phyloP scores from a whole-genome alignment of 495 filamentous ascomycete genomes.

The Glonium stellatum region DNA sequence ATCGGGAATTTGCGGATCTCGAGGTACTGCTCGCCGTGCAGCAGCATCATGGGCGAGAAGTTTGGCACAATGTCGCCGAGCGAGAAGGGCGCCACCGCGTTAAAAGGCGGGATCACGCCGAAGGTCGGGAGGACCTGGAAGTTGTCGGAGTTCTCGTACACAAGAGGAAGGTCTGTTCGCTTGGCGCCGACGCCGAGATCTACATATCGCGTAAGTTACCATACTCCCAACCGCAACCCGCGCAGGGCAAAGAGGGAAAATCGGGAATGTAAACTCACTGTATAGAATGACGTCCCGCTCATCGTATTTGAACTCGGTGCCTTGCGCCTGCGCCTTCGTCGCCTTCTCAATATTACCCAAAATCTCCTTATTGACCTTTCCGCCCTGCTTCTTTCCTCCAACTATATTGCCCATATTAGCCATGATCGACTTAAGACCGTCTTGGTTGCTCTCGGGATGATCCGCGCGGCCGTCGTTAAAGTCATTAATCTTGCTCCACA shows the following conservation, averaged over 20 bases:
- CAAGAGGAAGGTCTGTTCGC: constrained; percentile 76
- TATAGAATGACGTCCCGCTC: constrained; percentile 90
- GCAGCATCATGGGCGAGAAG: constrained; percentile 97
- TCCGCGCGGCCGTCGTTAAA: constrained; percentile 90
- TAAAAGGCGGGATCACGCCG: constrained; percentile 90
- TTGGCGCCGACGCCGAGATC: constrained; percentile 90
- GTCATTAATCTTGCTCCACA: constrained; percentile 73
- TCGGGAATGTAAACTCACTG: constrained; percentile 40
- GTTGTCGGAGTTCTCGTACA: constrained; percentile 80
- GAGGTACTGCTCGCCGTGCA: constrained; percentile 98
- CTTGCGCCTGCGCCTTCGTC: constrained; percentile 60
- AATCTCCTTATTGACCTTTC: constrained; percentile 38
- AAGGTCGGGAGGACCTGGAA: constrained; percentile 94
- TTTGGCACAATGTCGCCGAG: constrained; percentile 81
- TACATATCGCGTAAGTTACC: constrained; percentile 13
- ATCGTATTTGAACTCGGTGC: constrained; percentile 73
- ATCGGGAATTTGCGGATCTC: constrained; percentile 92
- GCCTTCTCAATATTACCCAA: constrained; percentile 71
- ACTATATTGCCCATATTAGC: constrained; percentile 77
- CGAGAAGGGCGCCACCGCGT: constrained; percentile 71
- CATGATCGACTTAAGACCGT: constrained; percentile 82
- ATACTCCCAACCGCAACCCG: neutral
- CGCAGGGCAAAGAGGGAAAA: neutral
- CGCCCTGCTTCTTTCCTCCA: constrained; percentile 29
- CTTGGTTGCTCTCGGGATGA: constrained; percentile 70